phyloP scores from a whole-genome alignment of 257 asterid genomes.

The Rhazya stricta region DNA sequence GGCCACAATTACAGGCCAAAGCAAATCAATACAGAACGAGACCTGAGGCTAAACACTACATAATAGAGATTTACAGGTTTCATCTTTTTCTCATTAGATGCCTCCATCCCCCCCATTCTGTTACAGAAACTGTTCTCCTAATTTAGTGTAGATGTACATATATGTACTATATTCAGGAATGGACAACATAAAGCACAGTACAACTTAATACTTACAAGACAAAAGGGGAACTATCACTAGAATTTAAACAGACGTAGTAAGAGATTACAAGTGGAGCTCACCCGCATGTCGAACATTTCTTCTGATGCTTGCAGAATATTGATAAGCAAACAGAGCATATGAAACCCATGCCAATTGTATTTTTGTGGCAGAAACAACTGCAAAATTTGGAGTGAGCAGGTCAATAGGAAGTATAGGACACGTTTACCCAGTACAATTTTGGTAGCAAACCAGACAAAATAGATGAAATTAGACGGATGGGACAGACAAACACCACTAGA shows the following conservation, averaged over 20 bases:
- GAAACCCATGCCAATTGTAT: slow-evolving; percentile 85
- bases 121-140: not conserved
- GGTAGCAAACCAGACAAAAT: not conserved
- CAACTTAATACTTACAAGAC: not conserved
- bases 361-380: slow-evolving; percentile 97
- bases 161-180: not conserved
- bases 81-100: no score
- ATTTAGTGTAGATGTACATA: not conserved
- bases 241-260: not conserved
- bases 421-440: not conserved
- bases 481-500: not conserved
- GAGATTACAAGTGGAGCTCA: slow-evolving; percentile 29
- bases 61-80: not conserved
- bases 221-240: not conserved
- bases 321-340: slow-evolving; percentile 93
- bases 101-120: not conserved
- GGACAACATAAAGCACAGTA: not conserved
- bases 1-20: not conserved
- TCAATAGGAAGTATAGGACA: not conserved
- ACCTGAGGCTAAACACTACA: not conserved
- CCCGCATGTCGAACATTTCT: slow-evolving; percentile 94
- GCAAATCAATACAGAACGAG: not conserved
- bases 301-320: slow-evolving; percentile 86
- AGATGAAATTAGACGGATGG: not conserved
- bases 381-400: slow-evolving; percentile 6